Conservation (phyloP, 129 eudicot species). For the Solidago caesia region DNA sequence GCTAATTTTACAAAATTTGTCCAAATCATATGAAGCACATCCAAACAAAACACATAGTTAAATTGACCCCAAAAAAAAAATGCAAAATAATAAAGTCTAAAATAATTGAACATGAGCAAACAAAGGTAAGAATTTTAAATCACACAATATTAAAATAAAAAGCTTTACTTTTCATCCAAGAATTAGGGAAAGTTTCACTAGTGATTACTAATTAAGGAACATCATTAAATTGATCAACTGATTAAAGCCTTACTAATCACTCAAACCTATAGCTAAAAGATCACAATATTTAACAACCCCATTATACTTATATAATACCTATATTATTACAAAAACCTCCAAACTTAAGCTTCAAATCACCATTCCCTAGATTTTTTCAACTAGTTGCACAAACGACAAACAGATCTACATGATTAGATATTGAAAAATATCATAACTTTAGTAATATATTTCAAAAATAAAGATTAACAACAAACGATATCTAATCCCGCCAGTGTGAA, state of each 20-base stretch:
- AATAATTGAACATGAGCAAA: not conserved
- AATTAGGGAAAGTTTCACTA: constrained; percentile 15
- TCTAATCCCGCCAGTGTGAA: too few species aligned
- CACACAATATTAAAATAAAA: constrained; percentile 11
- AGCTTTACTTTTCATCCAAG: constrained; percentile 32
- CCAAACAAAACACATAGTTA: too few species aligned
- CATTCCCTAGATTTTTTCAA: not conserved
- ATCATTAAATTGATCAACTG: not conserved
- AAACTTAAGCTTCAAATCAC: constrained; percentile 6
- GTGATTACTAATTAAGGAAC: not conserved
- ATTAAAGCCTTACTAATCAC: not conserved
- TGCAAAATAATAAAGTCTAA: not conserved
- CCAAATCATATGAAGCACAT: too few species aligned
- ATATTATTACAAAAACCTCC: not conserved
- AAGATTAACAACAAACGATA: not conserved
- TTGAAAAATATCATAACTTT: constrained; percentile 26
- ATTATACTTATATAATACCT: too few species aligned
- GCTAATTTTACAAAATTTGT: too few species aligned
- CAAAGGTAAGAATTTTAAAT: constrained; percentile 1
- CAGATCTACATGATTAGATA: constrained; percentile 17
- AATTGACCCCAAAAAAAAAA: too few species aligned
- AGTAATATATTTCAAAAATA: constrained; percentile 20
- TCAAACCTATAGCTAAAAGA: not conserved
- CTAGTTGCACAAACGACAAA: constrained; percentile 8
- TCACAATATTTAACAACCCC: constrained; percentile 3